Conservation (phyloP, 306 rosid species). For the Lathyrus sativus region DNA sequence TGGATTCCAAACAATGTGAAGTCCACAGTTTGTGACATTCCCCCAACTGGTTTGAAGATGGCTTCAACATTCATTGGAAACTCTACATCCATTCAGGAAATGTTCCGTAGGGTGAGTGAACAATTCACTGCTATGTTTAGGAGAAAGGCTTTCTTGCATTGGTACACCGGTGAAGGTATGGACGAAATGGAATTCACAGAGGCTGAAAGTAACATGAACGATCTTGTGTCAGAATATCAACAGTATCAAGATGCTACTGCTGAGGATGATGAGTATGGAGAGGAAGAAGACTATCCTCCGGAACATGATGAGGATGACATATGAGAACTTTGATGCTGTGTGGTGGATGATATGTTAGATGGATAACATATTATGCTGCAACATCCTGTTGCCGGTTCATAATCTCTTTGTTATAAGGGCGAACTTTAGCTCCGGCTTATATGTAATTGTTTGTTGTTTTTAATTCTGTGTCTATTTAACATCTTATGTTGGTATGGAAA, state of each 20-base stretch:
- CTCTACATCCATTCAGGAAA: constrained; percentile 26
- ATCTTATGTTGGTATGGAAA: constrained; percentile 4
- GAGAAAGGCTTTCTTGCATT: constrained; percentile 32
- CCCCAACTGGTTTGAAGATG: constrained; percentile 22
- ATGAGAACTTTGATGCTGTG: constrained; percentile 1
- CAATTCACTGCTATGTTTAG: constrained; percentile 31
- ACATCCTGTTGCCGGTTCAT: constrained; percentile 64
- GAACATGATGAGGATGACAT: constrained; percentile 16
- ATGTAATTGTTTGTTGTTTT: constrained; percentile 21
- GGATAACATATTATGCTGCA: constrained; percentile 39
- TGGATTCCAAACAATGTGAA: constrained; percentile 34
- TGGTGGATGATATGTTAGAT: background rate
- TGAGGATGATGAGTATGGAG: constrained; percentile 23
- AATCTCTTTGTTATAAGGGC: constrained; percentile 26
- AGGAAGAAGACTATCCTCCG: constrained; percentile 3
- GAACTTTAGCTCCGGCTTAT: constrained; percentile 42
- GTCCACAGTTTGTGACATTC: constrained; percentile 27
- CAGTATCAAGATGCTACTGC: constrained; percentile 30
- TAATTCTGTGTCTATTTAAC: constrained; percentile 18
- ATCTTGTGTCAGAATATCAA: constrained; percentile 20
- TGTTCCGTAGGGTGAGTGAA: constrained; percentile 30
- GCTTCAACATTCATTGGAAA: constrained; percentile 22
- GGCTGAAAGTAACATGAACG: constrained; percentile 34
- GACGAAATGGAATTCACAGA: constrained; percentile 32
- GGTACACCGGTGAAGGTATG: constrained; percentile 26